These are phyloP conservation scores for Albizia julibrissin DNA, from an alignment of 306 rosid species.

Conservation along the genomic window DNA sequence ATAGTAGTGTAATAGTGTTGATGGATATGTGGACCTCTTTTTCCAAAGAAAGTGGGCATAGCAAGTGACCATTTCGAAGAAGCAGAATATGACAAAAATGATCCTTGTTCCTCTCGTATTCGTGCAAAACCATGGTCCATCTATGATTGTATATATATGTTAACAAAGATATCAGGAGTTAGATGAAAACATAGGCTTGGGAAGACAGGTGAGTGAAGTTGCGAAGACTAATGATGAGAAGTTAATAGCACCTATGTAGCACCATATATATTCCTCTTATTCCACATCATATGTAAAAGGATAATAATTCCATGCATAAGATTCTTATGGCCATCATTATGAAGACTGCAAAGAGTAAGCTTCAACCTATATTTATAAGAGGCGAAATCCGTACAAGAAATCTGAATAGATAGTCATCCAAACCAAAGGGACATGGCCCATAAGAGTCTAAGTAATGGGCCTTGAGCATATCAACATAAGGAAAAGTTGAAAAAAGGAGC, in stretches of 20 bases:
- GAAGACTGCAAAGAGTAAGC: too few species aligned
- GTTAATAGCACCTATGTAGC: not conserved
- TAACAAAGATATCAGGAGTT: too few species aligned
- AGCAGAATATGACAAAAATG: too few species aligned
- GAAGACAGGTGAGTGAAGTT: not conserved
- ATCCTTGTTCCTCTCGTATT: not conserved
- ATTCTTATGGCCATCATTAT: too few species aligned
- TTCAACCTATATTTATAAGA: too few species aligned
- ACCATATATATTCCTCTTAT: too few species aligned
- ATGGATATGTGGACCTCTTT: not conserved
- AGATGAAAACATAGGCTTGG: not conserved
- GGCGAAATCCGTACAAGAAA: too few species aligned
- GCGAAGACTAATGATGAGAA: not conserved
- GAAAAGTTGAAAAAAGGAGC: not conserved
- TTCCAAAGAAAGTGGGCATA: not conserved
- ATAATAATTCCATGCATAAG: too few species aligned
- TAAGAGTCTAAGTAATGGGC: not conserved
- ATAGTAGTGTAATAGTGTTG: not conserved
- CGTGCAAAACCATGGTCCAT: not conserved
- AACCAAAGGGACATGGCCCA: not conserved
- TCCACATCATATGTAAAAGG: too few species aligned
- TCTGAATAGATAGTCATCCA: too few species aligned
- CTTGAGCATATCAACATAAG: not conserved
- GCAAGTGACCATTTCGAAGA: too few species aligned
- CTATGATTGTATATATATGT: not conserved